Evolutionary conservation across 176 grass and related monocot species (phyloP), one percentile per base, ranked within the genome.

Genomic region (Oryza glaberrima): DNA sequence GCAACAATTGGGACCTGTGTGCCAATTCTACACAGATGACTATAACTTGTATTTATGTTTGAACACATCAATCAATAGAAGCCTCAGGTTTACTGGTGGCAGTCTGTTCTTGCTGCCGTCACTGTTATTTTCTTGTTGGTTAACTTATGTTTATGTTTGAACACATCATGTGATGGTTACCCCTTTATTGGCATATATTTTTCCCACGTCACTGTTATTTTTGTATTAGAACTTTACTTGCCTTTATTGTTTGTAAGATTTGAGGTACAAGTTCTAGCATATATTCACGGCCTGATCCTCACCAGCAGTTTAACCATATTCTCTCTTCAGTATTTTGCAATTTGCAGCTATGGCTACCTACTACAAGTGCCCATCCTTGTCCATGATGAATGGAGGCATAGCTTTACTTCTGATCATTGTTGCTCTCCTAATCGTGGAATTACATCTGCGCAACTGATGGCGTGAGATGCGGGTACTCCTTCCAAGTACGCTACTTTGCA

Each of bases 331-430:
- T 25, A 34, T 58, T 58, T 32, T 69, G 47, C 82, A 51, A 44
- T 77, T 69, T 70, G 48, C 34, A 58, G 64, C 65, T 22, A 68
- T 45, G 32, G 17, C 70, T 60, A 35, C n/a, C 71, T 77, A 66
- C 19, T 76, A 8, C 51, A 36, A 78, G 51, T 72, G 64, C 19
- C 25, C 45, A 77, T 86, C 84, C 76, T 20, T 80, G 76, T 80
- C n/a, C 16, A 74, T 30, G 60, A n/a, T 81, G 84, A 81, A 80
- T 67, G 16, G 65, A 81, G 25, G 7, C 19, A 82, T 87, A 38
- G 5, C 32, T 19, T 32, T 65, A 79, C 23, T 80, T 41, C 67
- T 19, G 52, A 68, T 36, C 44, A 40, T 22, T 58, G 40, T 15
- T 34, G 69, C 54, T 32, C 40, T 48, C 16, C 11, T 67, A 60